Evolutionary conservation across 768 basidiomycete species (phyloP).

Genomic region (Russula brevipes): DNA sequence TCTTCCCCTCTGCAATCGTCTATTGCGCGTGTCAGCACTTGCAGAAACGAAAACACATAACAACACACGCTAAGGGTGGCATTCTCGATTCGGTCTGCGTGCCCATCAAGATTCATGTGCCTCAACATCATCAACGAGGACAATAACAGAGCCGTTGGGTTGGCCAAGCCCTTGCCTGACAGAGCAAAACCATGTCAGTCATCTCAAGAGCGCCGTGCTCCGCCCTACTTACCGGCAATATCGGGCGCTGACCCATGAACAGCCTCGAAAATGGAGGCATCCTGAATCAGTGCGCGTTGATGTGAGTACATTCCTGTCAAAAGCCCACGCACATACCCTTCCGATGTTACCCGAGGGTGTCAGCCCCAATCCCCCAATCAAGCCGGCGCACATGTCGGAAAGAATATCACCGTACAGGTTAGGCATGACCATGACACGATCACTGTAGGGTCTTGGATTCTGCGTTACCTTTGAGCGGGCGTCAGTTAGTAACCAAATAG

Average conservation of each 20-base stretch:
- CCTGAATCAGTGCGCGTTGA: conserved; percentile 42
- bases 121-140: conserved; percentile 98
- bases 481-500: background rate
- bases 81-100: conserved; percentile 87
- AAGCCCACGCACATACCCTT: conserved; percentile 47
- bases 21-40: conserved; percentile 31
- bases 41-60: background rate
- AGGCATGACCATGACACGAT: conserved; percentile 99
- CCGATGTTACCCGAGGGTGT: conserved; percentile 99
- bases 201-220: background rate
- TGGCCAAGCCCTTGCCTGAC: conserved; percentile 84
- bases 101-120: conserved; percentile 85
- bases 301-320: conserved; percentile 2
- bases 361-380: conserved; percentile 95
- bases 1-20: conserved; percentile 97
- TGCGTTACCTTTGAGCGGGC: conserved; percentile 61
- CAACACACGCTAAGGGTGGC: conserved; percentile 70
- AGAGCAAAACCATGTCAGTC: conserved; percentile 9
- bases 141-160: conserved; percentile 97
- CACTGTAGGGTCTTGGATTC: conserved; percentile 88
- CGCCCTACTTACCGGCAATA: conserved; percentile 70
- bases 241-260: conserved; percentile 99
- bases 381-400: conserved; percentile 97
- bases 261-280: conserved; percentile 99
- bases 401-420: conserved; percentile 95